Conservation (phyloP, 2,329 filamentous ascomycete species). For the Thelonectria blattea region DNA sequence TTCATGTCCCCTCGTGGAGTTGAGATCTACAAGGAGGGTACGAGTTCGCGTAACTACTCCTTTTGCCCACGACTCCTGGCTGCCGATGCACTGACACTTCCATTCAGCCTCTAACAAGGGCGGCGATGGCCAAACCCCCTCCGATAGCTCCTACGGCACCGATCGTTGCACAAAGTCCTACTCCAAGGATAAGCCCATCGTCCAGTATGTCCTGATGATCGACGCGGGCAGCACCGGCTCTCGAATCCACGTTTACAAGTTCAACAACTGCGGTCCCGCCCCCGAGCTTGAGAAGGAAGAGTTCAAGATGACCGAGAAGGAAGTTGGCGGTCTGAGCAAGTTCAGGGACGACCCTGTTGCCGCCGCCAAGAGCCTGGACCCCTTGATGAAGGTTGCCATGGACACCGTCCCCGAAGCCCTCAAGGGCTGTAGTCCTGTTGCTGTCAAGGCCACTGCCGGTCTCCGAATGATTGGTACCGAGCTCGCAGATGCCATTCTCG, state of each 20-base stretch:
- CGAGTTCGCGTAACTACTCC: conserved; percentile 6
- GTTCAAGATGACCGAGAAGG: conserved; percentile 93
- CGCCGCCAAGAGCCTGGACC: conserved; percentile 88
- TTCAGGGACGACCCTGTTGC: conserved; percentile 86
- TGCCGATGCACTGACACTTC: conserved; percentile 11
- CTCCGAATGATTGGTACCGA: conserved; percentile 84
- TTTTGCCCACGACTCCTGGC: not conserved
- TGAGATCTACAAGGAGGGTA: conserved; percentile 58
- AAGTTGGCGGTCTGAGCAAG: conserved; percentile 82
- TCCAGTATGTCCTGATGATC: conserved; percentile 98
- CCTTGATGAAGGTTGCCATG: conserved; percentile 85
- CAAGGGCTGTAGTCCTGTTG: conserved; percentile 89
- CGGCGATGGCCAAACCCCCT: conserved; percentile 57
- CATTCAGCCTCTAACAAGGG: conserved; percentile 33
- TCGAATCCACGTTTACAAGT: conserved; percentile 97
- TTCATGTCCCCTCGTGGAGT: conserved; percentile 66
- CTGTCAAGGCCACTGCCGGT: conserved; percentile 97
- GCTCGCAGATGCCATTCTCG: conserved; percentile 81
- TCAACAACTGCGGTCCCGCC: conserved; percentile 97
- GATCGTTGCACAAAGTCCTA: conserved; percentile 81
- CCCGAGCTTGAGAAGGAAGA: conserved; percentile 92
- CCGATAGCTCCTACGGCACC: conserved; percentile 69
- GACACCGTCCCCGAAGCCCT: conserved; percentile 84
- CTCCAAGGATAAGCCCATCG: conserved; percentile 87
- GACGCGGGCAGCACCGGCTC: conserved; percentile 98